phyloP scores from a whole-genome alignment of 257 asterid genomes.

The Rhazya stricta region DNA sequence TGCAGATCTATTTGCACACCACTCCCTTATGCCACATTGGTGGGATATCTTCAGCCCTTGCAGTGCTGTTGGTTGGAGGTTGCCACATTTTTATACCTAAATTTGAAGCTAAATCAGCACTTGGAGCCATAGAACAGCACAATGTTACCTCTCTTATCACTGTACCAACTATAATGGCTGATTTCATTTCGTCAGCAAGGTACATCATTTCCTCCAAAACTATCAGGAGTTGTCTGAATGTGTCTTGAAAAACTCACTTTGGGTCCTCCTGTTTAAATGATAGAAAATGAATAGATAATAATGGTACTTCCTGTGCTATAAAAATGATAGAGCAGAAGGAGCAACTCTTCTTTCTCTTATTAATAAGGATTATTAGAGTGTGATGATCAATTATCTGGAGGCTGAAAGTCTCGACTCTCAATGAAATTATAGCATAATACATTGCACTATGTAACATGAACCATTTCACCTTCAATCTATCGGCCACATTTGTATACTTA shows the following conservation, averaged over 20 bases:
- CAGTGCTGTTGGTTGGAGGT: slow-evolving; percentile 81
- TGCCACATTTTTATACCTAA: slow-evolving; percentile 72
- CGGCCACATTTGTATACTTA: not conserved
- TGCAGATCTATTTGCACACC: slow-evolving; percentile 76
- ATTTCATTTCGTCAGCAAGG: slow-evolving; percentile 55
- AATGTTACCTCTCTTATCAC: slow-evolving; percentile 67
- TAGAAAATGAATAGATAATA: not conserved
- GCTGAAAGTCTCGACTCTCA: not conserved
- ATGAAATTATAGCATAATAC: not conserved
- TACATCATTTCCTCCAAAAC: slow-evolving; percentile 11
- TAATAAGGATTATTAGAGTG: no score
- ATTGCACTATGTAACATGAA: not conserved
- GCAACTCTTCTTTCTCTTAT: not conserved
- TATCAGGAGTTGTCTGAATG: not conserved
- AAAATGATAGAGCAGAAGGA: not conserved
- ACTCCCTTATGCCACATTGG: slow-evolving; percentile 93
- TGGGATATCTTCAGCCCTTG: slow-evolving; percentile 89
- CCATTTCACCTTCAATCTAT: not conserved
- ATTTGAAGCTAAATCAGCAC: slow-evolving; percentile 58
- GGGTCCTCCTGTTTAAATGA: not conserved
- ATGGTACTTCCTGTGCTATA: not conserved
- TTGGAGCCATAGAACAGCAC: slow-evolving; percentile 54
- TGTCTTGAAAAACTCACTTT: not conserved
- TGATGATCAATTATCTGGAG: not conserved
- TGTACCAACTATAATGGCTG: slow-evolving; percentile 93